Percentiles rank a stretch among this genome's conserved stretches.
These are phyloP conservation scores for Hansenula sp. DNA, from an alignment of 1,139 yeast species.

Conservation along the genomic window DNA sequence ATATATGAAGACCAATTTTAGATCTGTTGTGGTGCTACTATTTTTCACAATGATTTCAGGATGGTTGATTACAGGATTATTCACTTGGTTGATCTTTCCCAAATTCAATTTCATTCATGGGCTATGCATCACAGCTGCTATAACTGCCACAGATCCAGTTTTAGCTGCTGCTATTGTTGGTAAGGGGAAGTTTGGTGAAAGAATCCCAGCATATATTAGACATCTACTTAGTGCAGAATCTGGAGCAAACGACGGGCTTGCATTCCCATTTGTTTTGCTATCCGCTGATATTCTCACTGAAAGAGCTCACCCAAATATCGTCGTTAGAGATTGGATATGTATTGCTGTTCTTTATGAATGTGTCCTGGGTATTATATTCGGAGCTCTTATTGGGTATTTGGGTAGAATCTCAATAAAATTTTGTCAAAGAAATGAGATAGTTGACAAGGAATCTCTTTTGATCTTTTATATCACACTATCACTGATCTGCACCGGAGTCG, in stretches of 20 bases:
- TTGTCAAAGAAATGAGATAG: conserved; percentile 18
- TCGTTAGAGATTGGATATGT: conserved; percentile 32
- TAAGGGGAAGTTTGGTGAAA: conserved; percentile 37
- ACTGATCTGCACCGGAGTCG: conserved; percentile 30
- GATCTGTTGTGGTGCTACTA: conserved; percentile 30
- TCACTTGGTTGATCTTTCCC: conserved; percentile 32
- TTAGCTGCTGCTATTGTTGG: conserved; percentile 38
- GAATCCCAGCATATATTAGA: conserved; percentile 27
- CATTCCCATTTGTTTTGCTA: conserved; percentile 34
- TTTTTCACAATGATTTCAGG: conserved; percentile 38
- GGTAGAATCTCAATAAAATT: conserved; percentile 25
- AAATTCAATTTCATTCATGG: conserved; percentile 30
- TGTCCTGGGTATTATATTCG: conserved; percentile 29
- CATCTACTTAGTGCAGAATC: conserved; percentile 34
- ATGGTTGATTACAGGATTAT: conserved; percentile 36
- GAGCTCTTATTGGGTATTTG: conserved; percentile 28
- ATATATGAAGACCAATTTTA: conserved; percentile 30
- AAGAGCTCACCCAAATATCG: conserved; percentile 19
- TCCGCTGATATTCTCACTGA: conserved; percentile 29
- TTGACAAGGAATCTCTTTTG: conserved; percentile 25
- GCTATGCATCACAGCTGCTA: conserved; percentile 35
- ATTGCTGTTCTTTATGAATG: conserved; percentile 33
- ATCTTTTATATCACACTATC: conserved; percentile 24
- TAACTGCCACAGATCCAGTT: conserved; percentile 44
- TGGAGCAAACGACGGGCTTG: conserved; percentile 39